Evolutionary conservation across 1,284 basidiomycete species (phyloP).

Genomic region (Mycena sp.): DNA sequence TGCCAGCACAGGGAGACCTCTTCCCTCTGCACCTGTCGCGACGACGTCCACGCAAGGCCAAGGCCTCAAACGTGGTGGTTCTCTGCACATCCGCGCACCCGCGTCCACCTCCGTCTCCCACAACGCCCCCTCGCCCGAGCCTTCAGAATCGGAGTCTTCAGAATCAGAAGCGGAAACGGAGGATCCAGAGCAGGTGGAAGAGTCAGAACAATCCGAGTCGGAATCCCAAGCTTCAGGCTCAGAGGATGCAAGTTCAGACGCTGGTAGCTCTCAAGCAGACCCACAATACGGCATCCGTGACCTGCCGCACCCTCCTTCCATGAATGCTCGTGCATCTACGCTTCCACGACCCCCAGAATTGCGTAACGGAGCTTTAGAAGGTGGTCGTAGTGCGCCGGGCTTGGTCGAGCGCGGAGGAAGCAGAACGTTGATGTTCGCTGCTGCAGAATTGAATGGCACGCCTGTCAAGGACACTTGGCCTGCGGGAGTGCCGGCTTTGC

Average conservation of each 20-base stretch:
- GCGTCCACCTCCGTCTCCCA: constrained; percentile 14
- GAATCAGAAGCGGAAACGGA: constrained; percentile 24
- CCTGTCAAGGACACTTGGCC: constrained; percentile 20
- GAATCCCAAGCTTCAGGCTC: constrained; percentile 19
- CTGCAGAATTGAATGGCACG: constrained; percentile 15
- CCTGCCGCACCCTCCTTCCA: constrained; percentile 26
- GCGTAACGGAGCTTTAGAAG: constrained; percentile 13
- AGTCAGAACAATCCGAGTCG: constrained; percentile 21
- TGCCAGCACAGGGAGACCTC: constrained; percentile 15
- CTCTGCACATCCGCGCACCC: constrained; percentile 25
- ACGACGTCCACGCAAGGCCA: background rate
- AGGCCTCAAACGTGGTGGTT: constrained; percentile 28
- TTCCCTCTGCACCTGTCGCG: constrained; percentile 20
- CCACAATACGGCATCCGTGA: constrained; percentile 31
- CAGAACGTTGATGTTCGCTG: constrained; percentile 28
- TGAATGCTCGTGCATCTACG: constrained; percentile 20
- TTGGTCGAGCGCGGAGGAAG: constrained; percentile 23
- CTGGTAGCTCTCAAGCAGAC: constrained; percentile 6
- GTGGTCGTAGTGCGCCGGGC: constrained; percentile 23
- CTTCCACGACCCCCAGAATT: constrained; percentile 26
- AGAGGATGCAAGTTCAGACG: constrained; percentile 16
- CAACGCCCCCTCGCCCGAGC: constrained; percentile 23
- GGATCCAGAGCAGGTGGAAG: constrained; percentile 2
- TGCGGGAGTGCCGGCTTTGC: constrained; percentile 21
- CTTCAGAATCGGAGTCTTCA: constrained; percentile 9